phyloP scores from a whole-genome alignment of 495 filamentous ascomycete species.

The Oleoguttula mirabilis region DNA sequence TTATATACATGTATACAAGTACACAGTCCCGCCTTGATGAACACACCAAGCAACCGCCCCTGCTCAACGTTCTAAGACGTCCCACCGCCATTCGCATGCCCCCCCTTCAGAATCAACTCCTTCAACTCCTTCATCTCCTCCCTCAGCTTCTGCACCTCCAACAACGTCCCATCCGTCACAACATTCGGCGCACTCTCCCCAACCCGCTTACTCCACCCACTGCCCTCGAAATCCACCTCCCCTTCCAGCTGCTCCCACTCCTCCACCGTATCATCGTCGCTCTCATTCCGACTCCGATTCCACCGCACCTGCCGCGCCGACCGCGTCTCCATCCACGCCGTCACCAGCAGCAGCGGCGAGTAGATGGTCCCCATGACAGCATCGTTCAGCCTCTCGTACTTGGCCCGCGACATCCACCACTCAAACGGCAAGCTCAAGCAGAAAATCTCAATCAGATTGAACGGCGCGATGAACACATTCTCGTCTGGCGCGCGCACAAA shows the following conservation, averaged over 20 bases:
- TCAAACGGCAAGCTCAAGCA: conserved; percentile 70
- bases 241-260: conserved; percentile 81
- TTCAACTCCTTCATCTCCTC: conserved; percentile 59
- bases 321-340: conserved; percentile 61
- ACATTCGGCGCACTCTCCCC: conserved; percentile 63
- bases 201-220: conserved; percentile 70
- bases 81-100: conserved; percentile 12
- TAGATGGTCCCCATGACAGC: conserved; percentile 78
- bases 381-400: conserved; percentile 73
- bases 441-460: conserved; percentile 87
- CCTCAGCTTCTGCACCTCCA: conserved; percentile 56
- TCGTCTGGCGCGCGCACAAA: conserved; percentile 95
- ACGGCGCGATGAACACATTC: conserved; percentile 89
- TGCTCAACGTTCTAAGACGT: too few relatives aligned
- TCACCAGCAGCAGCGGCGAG: conserved; percentile 67
- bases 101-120: conserved; percentile 39
- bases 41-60: too few relatives aligned
- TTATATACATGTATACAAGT: too few relatives aligned
- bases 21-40: too few relatives aligned
- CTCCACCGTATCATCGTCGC: conserved; percentile 78
- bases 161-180: conserved; percentile 52
- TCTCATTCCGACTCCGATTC: conserved; percentile 69
- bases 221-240: conserved; percentile 62
- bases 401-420: conserved; percentile 70
- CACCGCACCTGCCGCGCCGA: conserved; percentile 52